Evolutionary conservation across 2,329 filamentous ascomycete species (phyloP).

Genomic region (Sporothrix protearum): DNA sequence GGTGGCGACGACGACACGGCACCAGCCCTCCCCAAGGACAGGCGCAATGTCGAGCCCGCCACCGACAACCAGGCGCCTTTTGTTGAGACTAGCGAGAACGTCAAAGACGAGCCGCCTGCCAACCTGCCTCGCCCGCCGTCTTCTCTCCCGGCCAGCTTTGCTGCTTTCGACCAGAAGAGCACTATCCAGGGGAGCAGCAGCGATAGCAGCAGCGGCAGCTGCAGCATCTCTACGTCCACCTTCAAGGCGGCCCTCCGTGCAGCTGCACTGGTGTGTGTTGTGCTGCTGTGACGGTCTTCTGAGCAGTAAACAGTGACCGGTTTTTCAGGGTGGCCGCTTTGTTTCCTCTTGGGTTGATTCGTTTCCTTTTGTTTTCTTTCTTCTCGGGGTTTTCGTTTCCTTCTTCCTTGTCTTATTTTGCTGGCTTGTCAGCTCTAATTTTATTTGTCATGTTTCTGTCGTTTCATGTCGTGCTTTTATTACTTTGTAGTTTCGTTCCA

Average conservation of each 20-base stretch:
- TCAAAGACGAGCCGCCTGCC: background rate
- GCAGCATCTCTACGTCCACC: background rate
- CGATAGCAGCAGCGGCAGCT: background rate
- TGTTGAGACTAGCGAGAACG: background rate
- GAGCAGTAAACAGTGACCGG: background rate
- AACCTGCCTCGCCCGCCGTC: background rate
- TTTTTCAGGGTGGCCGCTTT: background rate
- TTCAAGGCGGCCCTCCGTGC: background rate
- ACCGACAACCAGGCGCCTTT: background rate
- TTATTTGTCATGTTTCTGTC: background rate
- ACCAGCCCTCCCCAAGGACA: background rate
- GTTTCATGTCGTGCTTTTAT: background rate
- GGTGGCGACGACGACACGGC: too few species aligned
- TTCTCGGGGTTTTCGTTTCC: background rate
- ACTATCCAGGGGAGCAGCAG: background rate
- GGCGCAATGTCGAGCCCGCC: background rate
- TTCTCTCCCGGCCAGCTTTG: background rate
- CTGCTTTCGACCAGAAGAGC: background rate
- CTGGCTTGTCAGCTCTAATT: background rate
- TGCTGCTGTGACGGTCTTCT: background rate
- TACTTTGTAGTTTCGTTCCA: background rate
- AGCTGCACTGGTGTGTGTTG: background rate
- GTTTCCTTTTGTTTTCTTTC: background rate
- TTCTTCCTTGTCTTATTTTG: too few species aligned
- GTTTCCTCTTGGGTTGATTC: background rate